A percentile compares a stretch with the other conserved stretches of the same genome.
Conservation (phyloP, 2,329 filamentous ascomycete genomes). For the Diaporthe citrichinensis region DNA sequence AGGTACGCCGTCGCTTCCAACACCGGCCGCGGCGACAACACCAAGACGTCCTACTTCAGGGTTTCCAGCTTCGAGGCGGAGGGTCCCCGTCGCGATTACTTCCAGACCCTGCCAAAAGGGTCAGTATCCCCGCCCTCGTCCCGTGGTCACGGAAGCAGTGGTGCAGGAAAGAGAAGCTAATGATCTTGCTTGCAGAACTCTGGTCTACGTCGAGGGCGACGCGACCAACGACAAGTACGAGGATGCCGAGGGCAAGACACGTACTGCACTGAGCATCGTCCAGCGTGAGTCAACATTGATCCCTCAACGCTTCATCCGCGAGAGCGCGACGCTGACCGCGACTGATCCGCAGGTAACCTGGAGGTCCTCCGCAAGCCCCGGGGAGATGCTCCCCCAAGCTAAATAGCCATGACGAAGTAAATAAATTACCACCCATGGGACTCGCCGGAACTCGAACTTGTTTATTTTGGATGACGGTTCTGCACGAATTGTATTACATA, state of each 20-base stretch:
- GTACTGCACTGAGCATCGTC: slow-evolving; percentile 75
- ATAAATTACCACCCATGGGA: background rate
- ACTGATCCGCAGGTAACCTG: slow-evolving; percentile 56
- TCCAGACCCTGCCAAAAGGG: slow-evolving; percentile 87
- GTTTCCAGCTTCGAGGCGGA: slow-evolving; percentile 80
- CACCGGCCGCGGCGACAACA: slow-evolving; percentile 76
- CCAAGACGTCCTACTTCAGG: slow-evolving; percentile 87
- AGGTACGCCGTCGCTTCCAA: slow-evolving; percentile 83
- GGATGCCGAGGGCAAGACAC: slow-evolving; percentile 78
- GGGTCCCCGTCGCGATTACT: slow-evolving; percentile 77
- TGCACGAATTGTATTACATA: slow-evolving; percentile 15
- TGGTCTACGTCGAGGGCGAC: slow-evolving; percentile 89
- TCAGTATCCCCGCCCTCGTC: slow-evolving; percentile 63
- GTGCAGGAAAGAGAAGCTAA: background rate
- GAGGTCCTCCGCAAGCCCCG: slow-evolving; percentile 58
- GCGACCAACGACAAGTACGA: slow-evolving; percentile 77
- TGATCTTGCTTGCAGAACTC: slow-evolving; percentile 68
- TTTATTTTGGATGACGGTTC: background rate
- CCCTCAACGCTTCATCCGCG: too few species aligned
- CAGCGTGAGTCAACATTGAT: slow-evolving; percentile 77
- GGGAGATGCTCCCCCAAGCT: slow-evolving; percentile 23
- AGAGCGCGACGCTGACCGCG: slow-evolving; percentile 30
- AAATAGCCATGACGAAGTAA: background rate
- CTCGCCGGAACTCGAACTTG: background rate
- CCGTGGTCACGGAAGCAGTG: background rate